Conservation (phyloP, 768 basidiomycete species). For the Exidia glandulosa region DNA sequence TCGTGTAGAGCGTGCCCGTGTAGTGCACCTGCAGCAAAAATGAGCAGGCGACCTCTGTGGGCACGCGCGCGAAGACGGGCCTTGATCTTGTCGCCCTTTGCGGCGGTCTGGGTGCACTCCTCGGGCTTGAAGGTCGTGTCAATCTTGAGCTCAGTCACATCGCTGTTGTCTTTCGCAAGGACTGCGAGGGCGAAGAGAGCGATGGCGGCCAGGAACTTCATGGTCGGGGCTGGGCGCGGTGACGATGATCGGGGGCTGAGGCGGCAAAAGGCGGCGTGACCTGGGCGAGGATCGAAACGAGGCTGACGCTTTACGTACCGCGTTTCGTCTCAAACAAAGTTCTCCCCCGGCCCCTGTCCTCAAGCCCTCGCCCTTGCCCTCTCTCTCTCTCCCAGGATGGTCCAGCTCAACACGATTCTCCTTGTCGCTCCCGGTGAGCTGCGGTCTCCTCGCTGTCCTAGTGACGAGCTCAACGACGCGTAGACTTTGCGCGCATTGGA, state of each 20-base stretch:
- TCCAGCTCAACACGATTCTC: background rate
- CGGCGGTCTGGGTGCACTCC: slow-evolving; percentile 28
- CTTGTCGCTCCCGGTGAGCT: background rate
- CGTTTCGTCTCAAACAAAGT: background rate
- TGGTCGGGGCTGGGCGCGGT: background rate
- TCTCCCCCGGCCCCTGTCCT: background rate
- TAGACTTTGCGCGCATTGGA: background rate
- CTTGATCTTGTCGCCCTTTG: slow-evolving; percentile 28
- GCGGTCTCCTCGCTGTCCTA: no score
- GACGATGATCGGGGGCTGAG: background rate
- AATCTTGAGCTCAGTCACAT: slow-evolving; percentile 38
- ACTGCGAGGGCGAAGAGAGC: background rate
- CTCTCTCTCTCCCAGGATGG: background rate
- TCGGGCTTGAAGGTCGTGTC: slow-evolving; percentile 51
- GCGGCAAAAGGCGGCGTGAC: background rate
- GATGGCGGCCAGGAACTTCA: background rate
- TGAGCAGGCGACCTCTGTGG: slow-evolving; percentile 36
- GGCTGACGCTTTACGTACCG: background rate
- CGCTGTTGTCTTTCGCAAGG: background rate
- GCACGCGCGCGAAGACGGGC: background rate
- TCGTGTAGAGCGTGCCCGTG: slow-evolving; percentile 56
- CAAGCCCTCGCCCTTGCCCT: background rate
- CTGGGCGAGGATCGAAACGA: background rate
- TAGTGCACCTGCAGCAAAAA: slow-evolving; percentile 46
- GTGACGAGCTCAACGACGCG: no score